Conservation (phyloP, 805 yeast genomes). For the Saccharomycopsis amapae region DNA sequence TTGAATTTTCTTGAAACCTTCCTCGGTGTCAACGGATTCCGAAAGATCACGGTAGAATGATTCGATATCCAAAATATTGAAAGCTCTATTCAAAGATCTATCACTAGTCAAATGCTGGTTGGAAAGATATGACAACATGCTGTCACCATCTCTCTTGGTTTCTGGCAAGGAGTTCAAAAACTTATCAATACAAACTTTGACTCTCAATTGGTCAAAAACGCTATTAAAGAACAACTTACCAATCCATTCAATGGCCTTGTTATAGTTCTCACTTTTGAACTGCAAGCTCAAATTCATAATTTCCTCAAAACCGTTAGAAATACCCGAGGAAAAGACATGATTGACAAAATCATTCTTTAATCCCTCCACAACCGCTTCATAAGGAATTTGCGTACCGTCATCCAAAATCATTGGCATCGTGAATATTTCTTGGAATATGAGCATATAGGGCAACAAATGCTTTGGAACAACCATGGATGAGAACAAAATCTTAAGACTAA, state of each 20-base stretch:
- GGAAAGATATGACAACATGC: constrained; percentile 60
- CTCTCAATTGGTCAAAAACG: constrained; percentile 65
- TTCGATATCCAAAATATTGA: constrained; percentile 62
- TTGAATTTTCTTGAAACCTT: constrained; percentile 38
- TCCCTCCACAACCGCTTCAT: constrained; percentile 68
- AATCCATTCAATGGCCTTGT: constrained; percentile 71
- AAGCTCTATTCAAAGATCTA: constrained; percentile 59
- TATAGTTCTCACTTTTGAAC: constrained; percentile 55
- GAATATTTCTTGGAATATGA: constrained; percentile 59
- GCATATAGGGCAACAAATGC: constrained; percentile 54
- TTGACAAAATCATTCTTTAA: constrained; percentile 69
- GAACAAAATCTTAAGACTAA: constrained; percentile 56
- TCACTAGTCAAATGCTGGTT: constrained; percentile 44
- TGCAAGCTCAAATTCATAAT: constrained; percentile 53
- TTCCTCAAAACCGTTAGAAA: constrained; percentile 59
- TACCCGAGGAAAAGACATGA: constrained; percentile 48
- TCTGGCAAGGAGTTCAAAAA: constrained; percentile 54
- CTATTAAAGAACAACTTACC: constrained; percentile 55
- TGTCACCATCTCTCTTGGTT: constrained; percentile 52
- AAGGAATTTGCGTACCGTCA: constrained; percentile 52
- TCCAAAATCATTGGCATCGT: constrained; percentile 62
- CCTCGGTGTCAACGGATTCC: constrained; percentile 46
- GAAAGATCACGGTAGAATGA: constrained; percentile 42
- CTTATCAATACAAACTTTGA: constrained; percentile 58
- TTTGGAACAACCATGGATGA: constrained; percentile 48